Conservation (phyloP, 2,329 filamentous ascomycete species). For the Cladosporium austrohemisphaericum region DNA sequence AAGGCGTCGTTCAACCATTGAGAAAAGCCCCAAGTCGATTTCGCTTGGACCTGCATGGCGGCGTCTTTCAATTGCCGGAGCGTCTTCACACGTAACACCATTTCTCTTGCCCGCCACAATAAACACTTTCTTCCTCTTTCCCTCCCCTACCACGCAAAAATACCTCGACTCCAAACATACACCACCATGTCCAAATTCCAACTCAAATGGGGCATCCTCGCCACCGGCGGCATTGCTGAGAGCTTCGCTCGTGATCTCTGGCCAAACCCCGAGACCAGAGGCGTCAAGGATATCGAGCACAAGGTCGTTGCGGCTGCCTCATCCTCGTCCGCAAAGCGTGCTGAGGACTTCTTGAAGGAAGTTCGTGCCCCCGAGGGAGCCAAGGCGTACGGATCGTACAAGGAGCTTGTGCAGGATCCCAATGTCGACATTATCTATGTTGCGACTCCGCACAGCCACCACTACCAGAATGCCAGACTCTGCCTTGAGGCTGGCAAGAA, state of each 20-base stretch:
- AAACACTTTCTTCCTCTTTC: neutral
- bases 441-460: conserved; percentile 85
- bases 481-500: conserved; percentile 79
- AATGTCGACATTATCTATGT: conserved; percentile 84
- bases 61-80: conserved; percentile 6
- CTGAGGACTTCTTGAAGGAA: conserved; percentile 67
- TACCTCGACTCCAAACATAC: neutral
- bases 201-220: conserved; percentile 43
- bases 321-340: conserved; percentile 66
- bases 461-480: conserved; percentile 89
- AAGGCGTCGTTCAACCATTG: neutral
- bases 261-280: conserved; percentile 65
- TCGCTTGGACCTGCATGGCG: conserved; percentile 13
- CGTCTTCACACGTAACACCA: conserved; percentile 6
- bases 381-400: conserved; percentile 74
- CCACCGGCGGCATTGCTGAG: conserved; percentile 47
- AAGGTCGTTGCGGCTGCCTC: conserved; percentile 76
- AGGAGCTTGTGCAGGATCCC: conserved; percentile 72
- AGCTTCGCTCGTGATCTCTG: conserved; percentile 72
- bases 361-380: conserved; percentile 65
- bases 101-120: neutral
- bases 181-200: conserved; percentile 32
- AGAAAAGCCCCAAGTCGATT: neutral
- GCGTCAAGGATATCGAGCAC: conserved; percentile 69
- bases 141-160: neutral